Base-by-base conservation (phyloP, 2,329 filamentous ascomycete species). In the Thelonectria blattea region DNA sequence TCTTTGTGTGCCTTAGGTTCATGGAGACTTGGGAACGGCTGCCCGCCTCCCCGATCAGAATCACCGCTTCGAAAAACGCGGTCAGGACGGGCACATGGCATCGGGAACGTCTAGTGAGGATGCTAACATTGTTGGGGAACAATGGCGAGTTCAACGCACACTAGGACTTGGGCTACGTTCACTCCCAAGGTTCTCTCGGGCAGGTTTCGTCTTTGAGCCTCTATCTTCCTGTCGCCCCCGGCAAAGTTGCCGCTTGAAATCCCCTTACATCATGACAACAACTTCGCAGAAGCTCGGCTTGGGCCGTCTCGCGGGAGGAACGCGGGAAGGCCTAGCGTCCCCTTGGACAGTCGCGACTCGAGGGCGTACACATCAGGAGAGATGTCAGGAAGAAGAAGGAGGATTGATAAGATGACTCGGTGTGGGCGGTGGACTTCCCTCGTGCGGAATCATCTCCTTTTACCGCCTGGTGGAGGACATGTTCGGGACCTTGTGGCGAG, bases 291-390 rank as follows among this genome's bases (percentile, higher is more conserved):
- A 15, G 11, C 22, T 47, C n/a, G 9, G 14, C 27, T 14, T 32
- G 41, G 30, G 14, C 41, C 50, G 43, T 58, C 56, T 37, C 18
- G 15, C 32, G 48, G 54, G 46, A 53, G 56, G 49, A 52, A 58
- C 48, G 49, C 42, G 49, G 56, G 12, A 41, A 34, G 39, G 34
- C 49, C 56, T 67, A 67, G 65, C 59, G 62, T 52, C 48, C 22
- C 22, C 22, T 6, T 24, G 22, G 10, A 8, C 32, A 46, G 20
- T 45, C 58, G 49, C 55, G 55, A 66, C 58, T 60, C 64, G 24
- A 4, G 37, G n/a, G 22, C 42, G 42, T 48, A 50, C 34, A 6
- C 34, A 15, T 37, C 34, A 37, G 15, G 11, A 14, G 27, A 14
- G 15, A 11, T 15, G 14, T 37, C 32, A 34, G 32, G 15, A 37